Percentiles rank a stretch among this genome's conserved stretches.
phyloP scores from a whole-genome alignment of 352 stramenopile genomes.

The Globisporangium sylvaticum region DNA sequence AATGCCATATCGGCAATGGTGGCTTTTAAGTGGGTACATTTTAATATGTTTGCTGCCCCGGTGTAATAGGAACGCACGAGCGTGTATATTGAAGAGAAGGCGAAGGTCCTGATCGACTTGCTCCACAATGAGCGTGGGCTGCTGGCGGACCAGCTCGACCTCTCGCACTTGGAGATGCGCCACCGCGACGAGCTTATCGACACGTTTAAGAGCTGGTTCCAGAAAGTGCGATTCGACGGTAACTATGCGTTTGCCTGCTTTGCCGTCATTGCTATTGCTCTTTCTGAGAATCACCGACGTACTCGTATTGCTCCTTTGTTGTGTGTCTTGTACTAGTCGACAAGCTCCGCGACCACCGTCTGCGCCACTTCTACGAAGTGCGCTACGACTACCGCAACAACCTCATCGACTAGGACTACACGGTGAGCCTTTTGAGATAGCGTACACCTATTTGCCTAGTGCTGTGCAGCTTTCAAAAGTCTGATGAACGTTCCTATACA shows the following conservation, averaged over 20 bases:
- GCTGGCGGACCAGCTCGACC: slow-evolving; percentile 68
- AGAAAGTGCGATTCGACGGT: slow-evolving; percentile 74
- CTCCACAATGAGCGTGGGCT: slow-evolving; percentile 62
- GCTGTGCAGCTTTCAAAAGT: not conserved
- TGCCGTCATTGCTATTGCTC: too few relatives aligned
- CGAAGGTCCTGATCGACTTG: slow-evolving; percentile 63
- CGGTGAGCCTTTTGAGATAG: slow-evolving; percentile 22
- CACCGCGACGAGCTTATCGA: slow-evolving; percentile 87
- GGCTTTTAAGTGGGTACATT: not conserved
- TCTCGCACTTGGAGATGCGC: slow-evolving; percentile 88
- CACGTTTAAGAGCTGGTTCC: slow-evolving; percentile 80
- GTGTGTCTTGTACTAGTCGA: slow-evolving; percentile 31
- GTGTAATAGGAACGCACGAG: slow-evolving; percentile 66
- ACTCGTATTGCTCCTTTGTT: not conserved
- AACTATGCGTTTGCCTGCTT: too few relatives aligned
- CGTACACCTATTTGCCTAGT: not conserved
- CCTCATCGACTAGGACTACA: slow-evolving; percentile 95
- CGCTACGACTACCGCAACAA: slow-evolving; percentile 92
- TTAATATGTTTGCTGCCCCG: not conserved
- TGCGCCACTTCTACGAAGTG: slow-evolving; percentile 89
- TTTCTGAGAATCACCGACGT: too few relatives aligned
- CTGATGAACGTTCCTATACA: not conserved
- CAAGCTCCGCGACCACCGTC: slow-evolving; percentile 78
- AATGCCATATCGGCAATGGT: not conserved
- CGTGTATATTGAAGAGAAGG: slow-evolving; percentile 77